Base-by-base conservation (phyloP, 371 early-diverging fungal genomes). In the Cladochytrium tenue region DNA sequence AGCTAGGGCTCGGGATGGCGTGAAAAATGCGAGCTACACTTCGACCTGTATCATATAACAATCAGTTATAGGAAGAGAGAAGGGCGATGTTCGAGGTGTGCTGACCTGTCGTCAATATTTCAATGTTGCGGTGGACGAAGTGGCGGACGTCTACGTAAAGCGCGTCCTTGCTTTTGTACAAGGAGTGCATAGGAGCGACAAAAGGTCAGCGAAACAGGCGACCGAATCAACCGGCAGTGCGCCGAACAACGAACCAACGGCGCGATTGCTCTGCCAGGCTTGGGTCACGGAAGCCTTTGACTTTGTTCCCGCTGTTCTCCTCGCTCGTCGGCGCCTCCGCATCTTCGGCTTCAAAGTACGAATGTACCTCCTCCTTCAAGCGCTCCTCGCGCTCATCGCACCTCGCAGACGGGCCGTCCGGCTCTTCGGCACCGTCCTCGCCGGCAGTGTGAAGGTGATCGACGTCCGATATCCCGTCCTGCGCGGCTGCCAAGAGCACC, bases 11-110 rank as follows among this genome's bases (percentile, higher is more conserved):
- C 0, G 78, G 71, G 1, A 89, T 77, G 0, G 88, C 89, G 67
- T 89, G 89, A 53, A 89, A 83, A 13, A 89, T 78, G 32, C 87
- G 67, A 15, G 88, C 84, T 51, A 89, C 80, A 0, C 78, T 75
- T 10, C 85, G 76, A 32, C 88, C 77, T 83, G 71, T 2, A 43
- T 35, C 51, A 66, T 51, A 36, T 28, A 28, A 26, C 15, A 4
- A 43, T 25, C 34, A 51, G 26, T 10, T 52, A 50, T 26, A 59
- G 17, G 5, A 53, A 17, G 25, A 28, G 10, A 17, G n/a, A 62
- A 17, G 10, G 15, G 28, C 17, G 27, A 20, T 13, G 43, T 62
- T 13, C 17, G 33, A 36, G 65, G 30, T 23, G 2, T 28, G 60
- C 43, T 26, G 56, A 69, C 80, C 80, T 35, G 72, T 70, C 20